phyloP scores from a whole-genome alignment of 139 green algal genomes.

The Raphidocelis subcapitata region DNA sequence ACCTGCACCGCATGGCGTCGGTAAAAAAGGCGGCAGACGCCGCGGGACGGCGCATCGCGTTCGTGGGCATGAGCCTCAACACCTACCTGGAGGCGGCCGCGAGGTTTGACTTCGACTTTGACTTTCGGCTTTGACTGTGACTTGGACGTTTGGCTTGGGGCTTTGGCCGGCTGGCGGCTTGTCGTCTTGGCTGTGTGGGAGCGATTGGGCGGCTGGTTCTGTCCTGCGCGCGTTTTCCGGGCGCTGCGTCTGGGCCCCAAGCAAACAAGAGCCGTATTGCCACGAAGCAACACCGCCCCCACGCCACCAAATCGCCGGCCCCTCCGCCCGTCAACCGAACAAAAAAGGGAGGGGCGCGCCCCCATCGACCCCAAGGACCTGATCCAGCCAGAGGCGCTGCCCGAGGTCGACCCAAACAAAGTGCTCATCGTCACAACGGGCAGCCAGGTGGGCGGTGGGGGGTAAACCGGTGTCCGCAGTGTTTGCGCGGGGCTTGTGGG shows the following conservation, averaged over 20 bases:
- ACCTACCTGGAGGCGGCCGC: conserved; percentile 94
- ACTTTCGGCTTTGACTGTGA: too few species aligned
- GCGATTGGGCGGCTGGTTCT: not conserved
- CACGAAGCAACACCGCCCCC: not conserved
- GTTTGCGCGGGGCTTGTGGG: too few species aligned
- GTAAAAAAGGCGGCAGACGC: conserved; percentile 95
- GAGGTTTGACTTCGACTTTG: too few species aligned
- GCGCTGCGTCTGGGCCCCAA: too few species aligned
- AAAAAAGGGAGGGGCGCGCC: conserved; percentile 43
- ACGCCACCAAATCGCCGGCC: not conserved
- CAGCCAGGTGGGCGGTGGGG: conserved; percentile 1
- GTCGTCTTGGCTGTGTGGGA: not conserved
- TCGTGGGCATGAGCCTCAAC: conserved; percentile 89
- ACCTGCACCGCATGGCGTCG: conserved; percentile 78
- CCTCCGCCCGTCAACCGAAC: not conserved
- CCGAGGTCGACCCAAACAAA: conserved; percentile 80
- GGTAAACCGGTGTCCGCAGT: not conserved
- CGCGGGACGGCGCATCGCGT: conserved; percentile 81
- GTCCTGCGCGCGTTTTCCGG: not conserved
- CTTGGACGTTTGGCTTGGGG: too few species aligned
- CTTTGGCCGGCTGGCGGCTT: not conserved
- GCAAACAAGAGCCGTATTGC: not conserved
- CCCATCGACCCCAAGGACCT: conserved; percentile 77
- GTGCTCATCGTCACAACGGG: conserved; percentile 77
- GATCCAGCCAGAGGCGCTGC: conserved; percentile 67